Base-by-base conservation (phyloP, 805 yeast species). In the Ogataea naganishii region DNA sequence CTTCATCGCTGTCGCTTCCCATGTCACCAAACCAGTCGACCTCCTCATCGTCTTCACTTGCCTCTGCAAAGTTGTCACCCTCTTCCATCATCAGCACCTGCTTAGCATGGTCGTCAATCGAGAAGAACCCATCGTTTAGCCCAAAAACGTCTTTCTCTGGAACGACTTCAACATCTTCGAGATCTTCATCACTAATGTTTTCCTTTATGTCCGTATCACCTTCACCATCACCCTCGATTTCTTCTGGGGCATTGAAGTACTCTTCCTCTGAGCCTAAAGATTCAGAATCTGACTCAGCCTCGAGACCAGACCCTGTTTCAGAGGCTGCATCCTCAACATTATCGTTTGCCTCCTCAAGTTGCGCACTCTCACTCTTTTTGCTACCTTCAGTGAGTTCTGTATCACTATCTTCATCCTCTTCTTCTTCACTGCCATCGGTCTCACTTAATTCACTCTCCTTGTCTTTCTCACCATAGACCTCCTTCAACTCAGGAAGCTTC, bases 121-220 rank as follows among this genome's bases (percentile, higher is more conserved):
- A 75, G 49, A 89, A 89, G 42, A 86, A 79, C 6, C 75, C 83
- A 45, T 84, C 94, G 48, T 88, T 82, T 18, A 88, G 63, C 1
- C 86, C 89, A 44, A 66, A 70, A 2, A 58, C 66, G 44, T 76
- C 83, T 23, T 64, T 62, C 14, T 44, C 44, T 35, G 53, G 54
- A 34, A 35, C 40, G 31, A 33, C 37, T 28, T 46, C 56, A 19
- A 37, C 34, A 14, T 35, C 41, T 3, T 51, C 64, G 36, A 51
- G 51, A 9, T 52, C 53, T 18, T 50, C 56, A 11, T 53, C 57
- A 11, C 39, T 39, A 30, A 25, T 31, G 34, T 27, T 29, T 14
- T 38, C 57, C 2, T 36, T 42, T 5, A 34, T 47, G 10, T 38
- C 51, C 16, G 41, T 43, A 8, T 37, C 52, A 7, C 30, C 44